A percentile compares a stretch with the other conserved stretches of the same genome.
phyloP scores from a whole-genome alignment of 306 rosid genomes.

The Casuarina glauca region DNA sequence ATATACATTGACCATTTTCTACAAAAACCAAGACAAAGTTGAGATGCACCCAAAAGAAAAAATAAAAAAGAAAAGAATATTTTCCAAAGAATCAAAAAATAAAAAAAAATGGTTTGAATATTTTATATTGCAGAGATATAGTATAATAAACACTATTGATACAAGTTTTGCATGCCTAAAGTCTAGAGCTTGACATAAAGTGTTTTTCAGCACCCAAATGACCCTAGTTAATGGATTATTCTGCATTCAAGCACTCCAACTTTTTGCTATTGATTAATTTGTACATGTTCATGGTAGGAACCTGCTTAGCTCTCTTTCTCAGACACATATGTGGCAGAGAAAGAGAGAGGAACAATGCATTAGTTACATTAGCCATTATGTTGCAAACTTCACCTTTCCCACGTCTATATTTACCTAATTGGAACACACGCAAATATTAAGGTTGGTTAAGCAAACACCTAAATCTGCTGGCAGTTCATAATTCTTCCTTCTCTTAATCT shows the following conservation, averaged over 20 bases:
- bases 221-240: neutral
- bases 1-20: neutral
- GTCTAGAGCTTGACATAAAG: neutral
- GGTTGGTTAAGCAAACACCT: neutral
- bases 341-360: neutral
- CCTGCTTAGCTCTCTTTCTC: neutral
- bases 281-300: neutral
- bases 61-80: neutral
- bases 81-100: neutral
- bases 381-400: neutral
- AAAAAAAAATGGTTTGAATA: conserved; percentile 13
- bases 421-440: neutral
- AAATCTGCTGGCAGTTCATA: neutral
- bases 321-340: neutral
- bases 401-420: neutral
- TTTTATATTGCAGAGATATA: conserved; percentile 1
- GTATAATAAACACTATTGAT: neutral
- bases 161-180: neutral
- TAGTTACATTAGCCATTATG: neutral
- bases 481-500: neutral
- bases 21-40: neutral
- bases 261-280: neutral
- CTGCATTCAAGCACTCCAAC: neutral
- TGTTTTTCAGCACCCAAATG: neutral
- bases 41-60: neutral